Percentiles rank a stretch among this genome's conserved stretches.
Evolutionary conservation across 495 filamentous ascomycete genomes (phyloP).

Genomic region (Penicillium arizonense): DNA sequence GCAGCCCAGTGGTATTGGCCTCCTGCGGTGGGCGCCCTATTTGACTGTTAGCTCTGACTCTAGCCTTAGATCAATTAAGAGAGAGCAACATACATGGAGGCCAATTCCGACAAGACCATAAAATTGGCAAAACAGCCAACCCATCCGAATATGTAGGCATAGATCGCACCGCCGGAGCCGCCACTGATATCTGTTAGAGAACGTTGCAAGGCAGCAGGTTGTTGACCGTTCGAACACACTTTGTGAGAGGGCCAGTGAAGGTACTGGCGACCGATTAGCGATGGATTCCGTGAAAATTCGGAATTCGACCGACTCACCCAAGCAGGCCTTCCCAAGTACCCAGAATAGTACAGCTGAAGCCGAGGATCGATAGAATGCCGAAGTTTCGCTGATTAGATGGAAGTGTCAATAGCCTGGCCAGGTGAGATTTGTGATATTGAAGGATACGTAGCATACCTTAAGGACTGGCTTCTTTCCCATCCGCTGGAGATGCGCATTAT

Average conservation of each 20-base stretch:
- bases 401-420: slow-evolving; percentile 2
- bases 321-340: slow-evolving; percentile 39
- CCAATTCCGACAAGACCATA: slow-evolving; percentile 43
- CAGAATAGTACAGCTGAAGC: slow-evolving; percentile 36
- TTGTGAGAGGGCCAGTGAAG: slow-evolving; percentile 18
- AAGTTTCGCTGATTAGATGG: slow-evolving; percentile 22
- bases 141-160: slow-evolving; percentile 50
- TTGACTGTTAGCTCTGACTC: not conserved
- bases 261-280: slow-evolving; percentile 12
- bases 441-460: slow-evolving; percentile 23
- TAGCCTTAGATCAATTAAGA: not conserved
- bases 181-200: slow-evolving; percentile 25
- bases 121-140: slow-evolving; percentile 41
- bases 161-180: slow-evolving; percentile 49
- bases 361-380: slow-evolving; percentile 34
- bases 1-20: slow-evolving; percentile 24
- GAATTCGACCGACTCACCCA: slow-evolving; percentile 16
- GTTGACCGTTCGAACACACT: slow-evolving; percentile 9
- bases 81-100: slow-evolving; percentile 33
- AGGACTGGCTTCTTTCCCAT: slow-evolving; percentile 44
- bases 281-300: not conserved
- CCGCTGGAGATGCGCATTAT: slow-evolving; percentile 32
- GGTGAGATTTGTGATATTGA: not conserved
- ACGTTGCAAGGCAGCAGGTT: not conserved
- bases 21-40: slow-evolving; percentile 35